Evolutionary conservation across 148 eudicot genomes (phyloP), one percentile per base, ranked within the genome.

Genomic region (Camellia japonica): DNA sequence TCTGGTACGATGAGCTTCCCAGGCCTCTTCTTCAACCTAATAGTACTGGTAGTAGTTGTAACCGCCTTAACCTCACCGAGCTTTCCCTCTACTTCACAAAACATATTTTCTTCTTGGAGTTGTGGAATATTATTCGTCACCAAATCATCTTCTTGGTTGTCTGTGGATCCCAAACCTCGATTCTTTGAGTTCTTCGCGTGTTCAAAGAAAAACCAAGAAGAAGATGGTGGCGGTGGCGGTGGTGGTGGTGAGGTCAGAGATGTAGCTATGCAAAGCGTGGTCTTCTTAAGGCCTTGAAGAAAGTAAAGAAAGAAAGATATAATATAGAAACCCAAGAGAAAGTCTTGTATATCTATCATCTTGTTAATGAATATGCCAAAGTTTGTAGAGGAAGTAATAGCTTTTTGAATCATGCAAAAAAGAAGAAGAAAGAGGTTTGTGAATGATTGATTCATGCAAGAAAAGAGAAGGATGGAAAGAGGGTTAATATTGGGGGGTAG

Each of bases 1-100:
- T 76, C 79, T 7, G 90, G 90, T 30, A 88, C 74, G 6, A 78
- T 47, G 7, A 88, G 78, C 83, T 65, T 88, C 20, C 79, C 46
- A 15, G 88, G 90, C 76, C 90, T 81, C 78, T 76, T 85, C 14
- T 80, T 73, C 59, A 54, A 73, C 76, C 23, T 16, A 11, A 30
- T 30, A 30, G 38, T 30, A 30, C 63, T 23, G 16, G 7, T 51
- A 10, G 10, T 49, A 9, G 23, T 3, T 30, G 3, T 18, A 46
- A 44, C 12, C 73, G 19, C 55, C 13, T 16, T 11, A 18, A 10
- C 61, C 3, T 19, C 49, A 14, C 16, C 16, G 2, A 68, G 19
- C 52, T 49, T 49, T 49, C 52, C 7, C 52, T 49, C 52, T 7
- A 3, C 52, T 49, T 49, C 6, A 15, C 20, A 15, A 5, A 60